Conservation (phyloP, 305 asterid species). For the Fraxinus latifolia region DNA sequence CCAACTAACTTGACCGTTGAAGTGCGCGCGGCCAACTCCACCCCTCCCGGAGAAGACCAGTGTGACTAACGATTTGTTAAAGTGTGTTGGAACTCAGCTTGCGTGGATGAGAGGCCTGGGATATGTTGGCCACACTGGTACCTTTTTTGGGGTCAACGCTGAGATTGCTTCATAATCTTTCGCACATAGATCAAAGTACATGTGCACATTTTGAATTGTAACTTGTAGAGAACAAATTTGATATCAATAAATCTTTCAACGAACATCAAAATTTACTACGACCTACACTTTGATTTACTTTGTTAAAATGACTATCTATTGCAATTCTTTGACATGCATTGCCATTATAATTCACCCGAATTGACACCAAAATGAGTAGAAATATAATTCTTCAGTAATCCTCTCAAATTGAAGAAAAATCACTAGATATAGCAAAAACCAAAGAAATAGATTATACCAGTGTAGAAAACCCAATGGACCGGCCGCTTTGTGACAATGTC, state of each 20-base stretch:
- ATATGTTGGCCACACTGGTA: too few species aligned
- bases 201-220: background rate
- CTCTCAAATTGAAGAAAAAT: background rate
- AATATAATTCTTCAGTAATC: background rate
- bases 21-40: too few species aligned
- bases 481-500: slow-evolving; percentile 71
- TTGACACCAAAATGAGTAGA: background rate
- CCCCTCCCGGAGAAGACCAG: too few species aligned
- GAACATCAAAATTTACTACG: background rate
- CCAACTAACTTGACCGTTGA: too few species aligned
- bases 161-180: background rate
- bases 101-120: too few species aligned
- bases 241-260: background rate
- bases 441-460: slow-evolving; percentile 33
- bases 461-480: slow-evolving; percentile 75
- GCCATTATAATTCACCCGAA: background rate
- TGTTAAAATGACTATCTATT: background rate
- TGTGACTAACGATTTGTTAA: too few species aligned
- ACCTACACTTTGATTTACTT: background rate
- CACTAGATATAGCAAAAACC: background rate
- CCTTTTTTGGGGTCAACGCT: too few species aligned
- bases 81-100: too few species aligned
- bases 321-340: background rate
- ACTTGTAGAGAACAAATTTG: background rate
- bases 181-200: background rate